Percentiles rank a stretch among this genome's conserved stretches.
Conservation (phyloP, 768 basidiomycete species). For the Pisolithus tinctorius region DNA sequence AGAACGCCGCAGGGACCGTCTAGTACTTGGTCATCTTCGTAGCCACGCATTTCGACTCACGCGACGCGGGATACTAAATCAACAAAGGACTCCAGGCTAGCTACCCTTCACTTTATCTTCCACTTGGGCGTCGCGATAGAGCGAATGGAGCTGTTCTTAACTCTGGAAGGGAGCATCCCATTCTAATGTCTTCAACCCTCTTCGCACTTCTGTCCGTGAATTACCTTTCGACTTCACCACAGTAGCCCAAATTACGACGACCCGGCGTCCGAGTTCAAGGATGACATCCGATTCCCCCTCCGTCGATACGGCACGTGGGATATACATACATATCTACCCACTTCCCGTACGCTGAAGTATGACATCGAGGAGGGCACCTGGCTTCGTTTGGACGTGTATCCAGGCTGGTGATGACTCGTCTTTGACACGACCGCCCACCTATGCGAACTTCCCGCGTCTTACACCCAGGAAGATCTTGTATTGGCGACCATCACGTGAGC, state of each 20-base stretch:
- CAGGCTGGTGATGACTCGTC: slow-evolving; percentile 58
- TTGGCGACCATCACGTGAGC: slow-evolving; percentile 33
- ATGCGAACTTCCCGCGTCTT: slow-evolving; percentile 54
- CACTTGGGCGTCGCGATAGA: neutral
- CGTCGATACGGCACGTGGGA: slow-evolving; percentile 54
- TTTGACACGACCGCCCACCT: slow-evolving; percentile 73
- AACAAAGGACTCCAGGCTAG: slow-evolving; percentile 10
- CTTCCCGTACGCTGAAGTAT: slow-evolving; percentile 56
- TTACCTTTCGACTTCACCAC: slow-evolving; percentile 3
- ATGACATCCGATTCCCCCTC: slow-evolving; percentile 57
- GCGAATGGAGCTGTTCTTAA: slow-evolving; percentile 8
- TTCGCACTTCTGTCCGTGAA: neutral
- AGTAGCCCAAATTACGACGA: slow-evolving; percentile 18
- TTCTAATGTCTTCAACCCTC: neutral
- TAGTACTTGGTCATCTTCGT: neutral
- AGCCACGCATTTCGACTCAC: neutral
- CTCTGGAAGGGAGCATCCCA: slow-evolving; percentile 6
- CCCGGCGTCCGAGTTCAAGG: slow-evolving; percentile 39
- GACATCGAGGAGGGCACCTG: slow-evolving; percentile 46
- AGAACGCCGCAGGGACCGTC: too few relatives aligned
- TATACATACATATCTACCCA: slow-evolving; percentile 69
- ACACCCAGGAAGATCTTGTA: slow-evolving; percentile 23
- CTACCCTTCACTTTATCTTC: slow-evolving; percentile 9
- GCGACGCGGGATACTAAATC: neutral
- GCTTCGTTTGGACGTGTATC: slow-evolving; percentile 50